Base-by-base conservation (phyloP, 2,329 filamentous ascomycete genomes). In the Pseudogymnoascus pannorum region DNA sequence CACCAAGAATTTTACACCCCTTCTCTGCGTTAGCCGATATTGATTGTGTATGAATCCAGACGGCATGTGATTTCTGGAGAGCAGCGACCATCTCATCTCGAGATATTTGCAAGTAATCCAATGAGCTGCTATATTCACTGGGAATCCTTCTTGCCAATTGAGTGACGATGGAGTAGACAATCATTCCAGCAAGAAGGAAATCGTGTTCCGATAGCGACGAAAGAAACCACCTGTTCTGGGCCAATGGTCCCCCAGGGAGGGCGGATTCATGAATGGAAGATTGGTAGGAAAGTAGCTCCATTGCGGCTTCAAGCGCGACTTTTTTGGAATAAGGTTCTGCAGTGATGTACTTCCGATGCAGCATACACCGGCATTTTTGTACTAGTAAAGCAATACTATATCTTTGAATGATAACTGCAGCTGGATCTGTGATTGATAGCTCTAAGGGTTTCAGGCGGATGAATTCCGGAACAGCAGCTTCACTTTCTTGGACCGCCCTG, bases 111-210 rank as follows among this genome's bases (percentile, higher is more conserved):
- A 11, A 51, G 16, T 51, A 14, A 7, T 24, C 24, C n/a, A 11
- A 51, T 6, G 44, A 29, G 14, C 44, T 8, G 14, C 24, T 5
- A 29, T 16, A 4, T 51, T 51, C 33, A 51, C 26, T 60, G 14
- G 51, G 35, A 33, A 44, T 42, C 9, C 26, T 57, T 29, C 64
- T 58, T 14, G 61, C 60, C 4, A 42, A 57, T n/a, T 66, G 63
- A 14, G 66, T 63, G 16, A 69, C 40, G 18, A 31, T 62, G 35
- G 87, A 72, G 64, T 82, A 86, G 3, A 87, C 67, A 12, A 87
- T 77, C 78, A 85, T 84, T 60, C 81, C 79, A 0, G 84, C 83
- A 2, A 87, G 76, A 59, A 87, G 72, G 58, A 83, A 87, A 68
- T 87, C 84, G 58, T 86, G 82, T 59, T 83, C 77, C 9, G 80